Conservation (phyloP, 108 stramenopile genomes). For the Halocafeteria seosinensis region DNA sequence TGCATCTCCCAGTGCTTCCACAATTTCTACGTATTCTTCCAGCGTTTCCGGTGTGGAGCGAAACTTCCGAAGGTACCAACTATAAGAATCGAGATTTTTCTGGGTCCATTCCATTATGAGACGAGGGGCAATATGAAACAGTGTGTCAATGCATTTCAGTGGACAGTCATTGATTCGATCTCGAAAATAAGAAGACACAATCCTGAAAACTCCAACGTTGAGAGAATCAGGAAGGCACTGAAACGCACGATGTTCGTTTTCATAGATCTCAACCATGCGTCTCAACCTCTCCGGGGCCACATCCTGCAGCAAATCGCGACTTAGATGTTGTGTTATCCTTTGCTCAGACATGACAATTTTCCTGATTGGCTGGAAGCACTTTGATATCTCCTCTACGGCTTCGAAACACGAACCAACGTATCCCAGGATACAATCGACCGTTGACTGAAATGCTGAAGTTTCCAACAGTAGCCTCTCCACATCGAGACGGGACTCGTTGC, state of each 20-base stretch:
- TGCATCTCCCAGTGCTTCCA: slow-evolving; percentile 23
- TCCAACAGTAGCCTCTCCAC: slow-evolving; percentile 6
- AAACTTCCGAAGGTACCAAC: slow-evolving; percentile 25
- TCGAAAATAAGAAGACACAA: slow-evolving; percentile 17
- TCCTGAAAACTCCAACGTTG: not conserved
- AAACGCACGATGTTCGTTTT: not conserved
- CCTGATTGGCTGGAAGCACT: slow-evolving; percentile 27
- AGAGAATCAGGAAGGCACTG: too few relatives aligned
- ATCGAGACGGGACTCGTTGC: not conserved
- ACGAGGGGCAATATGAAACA: slow-evolving; percentile 29
- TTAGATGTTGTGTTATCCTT: not conserved
- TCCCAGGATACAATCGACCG: slow-evolving; percentile 1
- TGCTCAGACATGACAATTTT: slow-evolving; percentile 21
- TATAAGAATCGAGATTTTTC: slow-evolving; percentile 18
- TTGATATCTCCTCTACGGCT: slow-evolving; percentile 17
- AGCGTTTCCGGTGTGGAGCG: slow-evolving; percentile 17
- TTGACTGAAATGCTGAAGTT: slow-evolving; percentile 1
- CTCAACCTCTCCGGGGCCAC: not conserved
- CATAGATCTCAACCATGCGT: not conserved
- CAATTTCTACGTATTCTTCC: slow-evolving; percentile 34
- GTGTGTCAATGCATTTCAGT: slow-evolving; percentile 16
- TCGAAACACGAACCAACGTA: slow-evolving; percentile 7
- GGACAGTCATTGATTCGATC: slow-evolving; percentile 32
- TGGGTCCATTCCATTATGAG: slow-evolving; percentile 17
- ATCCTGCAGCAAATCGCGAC: not conserved